phyloP scores from a whole-genome alignment of 805 yeast species.

The Starmerella davenportii region DNA sequence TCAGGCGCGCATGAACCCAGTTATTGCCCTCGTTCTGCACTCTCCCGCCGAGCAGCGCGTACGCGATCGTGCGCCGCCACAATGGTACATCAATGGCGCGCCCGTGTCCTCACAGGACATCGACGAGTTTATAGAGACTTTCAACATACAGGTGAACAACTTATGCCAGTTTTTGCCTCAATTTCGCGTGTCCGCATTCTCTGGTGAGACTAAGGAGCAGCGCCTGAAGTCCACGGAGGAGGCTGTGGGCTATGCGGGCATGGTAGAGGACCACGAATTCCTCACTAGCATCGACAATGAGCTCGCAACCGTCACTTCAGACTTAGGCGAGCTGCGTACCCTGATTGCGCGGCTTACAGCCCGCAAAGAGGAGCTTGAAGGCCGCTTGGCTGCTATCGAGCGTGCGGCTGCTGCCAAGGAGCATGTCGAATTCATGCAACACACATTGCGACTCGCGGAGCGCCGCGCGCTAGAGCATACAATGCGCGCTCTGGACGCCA shows the following conservation, averaged over 20 bases:
- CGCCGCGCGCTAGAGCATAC: neutral
- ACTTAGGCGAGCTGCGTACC: constrained; percentile 27
- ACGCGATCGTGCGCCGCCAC: constrained; percentile 1
- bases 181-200: constrained; percentile 85
- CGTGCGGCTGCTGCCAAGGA: neutral
- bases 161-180: constrained; percentile 90
- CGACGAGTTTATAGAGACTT: constrained; percentile 48
- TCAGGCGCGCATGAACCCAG: neutral
- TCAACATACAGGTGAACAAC: constrained; percentile 75
- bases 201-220: constrained; percentile 57
- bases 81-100: constrained; percentile 13
- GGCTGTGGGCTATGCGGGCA: constrained; percentile 39
- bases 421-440: constrained; percentile 2
- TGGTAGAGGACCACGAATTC: constrained; percentile 38
- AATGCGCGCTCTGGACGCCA: neutral
- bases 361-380: constrained; percentile 19
- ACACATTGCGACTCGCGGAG: neutral
- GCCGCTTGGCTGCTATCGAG: constrained; percentile 14
- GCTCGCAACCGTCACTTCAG: constrained; percentile 22
- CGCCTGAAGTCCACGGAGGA: constrained; percentile 61
- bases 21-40: constrained; percentile 3
- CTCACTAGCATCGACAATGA: constrained; percentile 23
- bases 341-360: constrained; percentile 6
- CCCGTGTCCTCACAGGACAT: constrained; percentile 23
- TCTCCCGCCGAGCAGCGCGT: neutral